Evolutionary conservation across 208 protist genomes (phyloP).

Genomic region (Leishmania major): DNA sequence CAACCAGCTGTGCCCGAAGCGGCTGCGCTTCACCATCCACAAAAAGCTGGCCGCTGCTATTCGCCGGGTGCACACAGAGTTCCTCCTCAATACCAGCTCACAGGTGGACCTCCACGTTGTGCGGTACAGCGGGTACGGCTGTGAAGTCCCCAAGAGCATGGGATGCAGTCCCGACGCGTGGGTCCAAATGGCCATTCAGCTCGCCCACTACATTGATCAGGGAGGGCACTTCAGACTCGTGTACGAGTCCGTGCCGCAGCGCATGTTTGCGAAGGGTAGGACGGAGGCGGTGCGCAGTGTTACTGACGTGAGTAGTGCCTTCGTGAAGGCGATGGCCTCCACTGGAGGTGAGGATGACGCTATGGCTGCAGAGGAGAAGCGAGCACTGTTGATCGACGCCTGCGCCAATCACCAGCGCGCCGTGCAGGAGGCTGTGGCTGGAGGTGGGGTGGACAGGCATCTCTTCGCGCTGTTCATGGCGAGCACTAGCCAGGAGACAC

Average conservation of each 20-base stretch:
- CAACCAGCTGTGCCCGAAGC: constrained; percentile 38
- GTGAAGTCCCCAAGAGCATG: constrained; percentile 40
- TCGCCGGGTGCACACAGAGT: constrained; percentile 43
- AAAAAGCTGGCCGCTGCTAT: constrained; percentile 50
- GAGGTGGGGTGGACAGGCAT: constrained; percentile 86
- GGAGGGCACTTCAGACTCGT: constrained; percentile 57
- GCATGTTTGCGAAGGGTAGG: constrained; percentile 67
- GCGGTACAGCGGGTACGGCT: constrained; percentile 53
- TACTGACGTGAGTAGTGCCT: constrained; percentile 42
- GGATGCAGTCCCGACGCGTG: constrained; percentile 69
- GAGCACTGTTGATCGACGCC: constrained; percentile 51
- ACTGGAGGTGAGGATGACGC: constrained; percentile 16
- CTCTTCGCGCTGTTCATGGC: constrained; percentile 89
- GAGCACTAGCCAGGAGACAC: constrained; percentile 43
- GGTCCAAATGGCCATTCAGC: constrained; percentile 86
- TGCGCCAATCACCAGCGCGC: constrained; percentile 58
- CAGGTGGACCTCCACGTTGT: constrained; percentile 68
- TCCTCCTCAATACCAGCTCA: constrained; percentile 37
- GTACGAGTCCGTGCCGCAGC: constrained; percentile 71
- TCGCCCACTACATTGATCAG: constrained; percentile 80
- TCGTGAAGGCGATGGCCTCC: constrained; percentile 58
- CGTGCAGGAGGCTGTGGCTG: constrained; percentile 66
- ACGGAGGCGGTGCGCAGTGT: constrained; percentile 85
- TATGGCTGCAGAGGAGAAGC: constrained; percentile 25
- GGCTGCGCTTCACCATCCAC: constrained; percentile 71